phyloP scores from a whole-genome alignment of 129 eudicot species.

The Centrapalus pauciflorus region DNA sequence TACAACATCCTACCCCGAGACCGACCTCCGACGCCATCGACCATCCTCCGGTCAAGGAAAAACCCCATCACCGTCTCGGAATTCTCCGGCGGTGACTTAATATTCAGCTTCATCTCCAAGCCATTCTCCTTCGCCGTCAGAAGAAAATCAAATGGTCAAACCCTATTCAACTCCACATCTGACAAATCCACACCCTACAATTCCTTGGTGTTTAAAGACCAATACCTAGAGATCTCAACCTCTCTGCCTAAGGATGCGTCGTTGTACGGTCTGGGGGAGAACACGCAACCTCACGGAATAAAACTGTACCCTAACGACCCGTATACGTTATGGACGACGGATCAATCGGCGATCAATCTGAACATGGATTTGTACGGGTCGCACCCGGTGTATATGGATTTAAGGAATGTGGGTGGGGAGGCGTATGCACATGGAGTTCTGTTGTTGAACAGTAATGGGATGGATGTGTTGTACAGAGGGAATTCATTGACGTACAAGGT shows the following conservation, averaged over 20 bases:
- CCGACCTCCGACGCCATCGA: conserved; percentile 40
- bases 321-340: conserved; percentile 81
- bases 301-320: conserved; percentile 84
- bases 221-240: conserved; percentile 81
- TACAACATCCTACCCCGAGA: conserved; percentile 77
- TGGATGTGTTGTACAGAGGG: conserved; percentile 94
- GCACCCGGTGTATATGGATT: conserved; percentile 95
- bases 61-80: conserved; percentile 39
- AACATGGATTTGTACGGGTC: conserved; percentile 90
- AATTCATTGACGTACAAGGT: conserved; percentile 88
- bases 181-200: conserved; percentile 44
- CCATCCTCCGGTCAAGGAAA: conserved; percentile 30
- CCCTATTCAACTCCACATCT: conserved; percentile 63
- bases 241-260: conserved; percentile 80
- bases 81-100: conserved; percentile 39
- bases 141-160: conserved; percentile 70
- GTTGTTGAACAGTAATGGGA: conserved; percentile 89
- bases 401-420: conserved; percentile 65
- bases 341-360: conserved; percentile 76
- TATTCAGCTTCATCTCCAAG: conserved; percentile 68
- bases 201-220: conserved; percentile 77
- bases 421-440: conserved; percentile 74
- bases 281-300: conserved; percentile 92
- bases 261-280: conserved; percentile 87
- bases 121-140: conserved; percentile 81